These are phyloP conservation scores for Fabrea salina DNA, from an alignment of 169 alveolate genomes.

Conservation along the genomic window DNA sequence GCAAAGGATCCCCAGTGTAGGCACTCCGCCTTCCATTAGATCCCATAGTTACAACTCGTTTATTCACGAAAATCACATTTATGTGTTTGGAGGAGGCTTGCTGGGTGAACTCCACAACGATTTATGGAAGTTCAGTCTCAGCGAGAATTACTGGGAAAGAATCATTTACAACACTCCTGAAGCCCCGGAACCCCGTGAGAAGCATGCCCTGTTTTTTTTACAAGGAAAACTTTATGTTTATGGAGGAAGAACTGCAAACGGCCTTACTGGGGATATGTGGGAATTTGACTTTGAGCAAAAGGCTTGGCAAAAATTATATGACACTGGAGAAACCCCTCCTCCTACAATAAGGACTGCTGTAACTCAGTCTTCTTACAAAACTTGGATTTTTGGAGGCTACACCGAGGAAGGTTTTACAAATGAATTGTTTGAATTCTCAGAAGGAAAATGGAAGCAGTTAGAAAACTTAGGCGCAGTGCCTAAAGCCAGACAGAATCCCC, in stretches of 20 bases:
- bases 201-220: background rate
- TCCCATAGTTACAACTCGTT: no score
- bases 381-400: background rate
- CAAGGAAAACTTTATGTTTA: background rate
- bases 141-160: background rate
- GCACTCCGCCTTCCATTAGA: slow-evolving; percentile 12
- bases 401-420: background rate
- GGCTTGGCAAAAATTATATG: no score
- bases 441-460: background rate
- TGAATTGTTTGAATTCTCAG: background rate
- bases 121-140: background rate
- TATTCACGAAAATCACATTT: background rate
- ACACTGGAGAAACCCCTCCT: no score
- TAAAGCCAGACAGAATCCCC: background rate
- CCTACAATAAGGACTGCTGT: no score
- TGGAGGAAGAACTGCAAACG: background rate
- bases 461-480: background rate
- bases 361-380: no score
- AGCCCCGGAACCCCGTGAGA: background rate
- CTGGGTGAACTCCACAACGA: background rate
- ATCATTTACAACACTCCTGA: background rate
- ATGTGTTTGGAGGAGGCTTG: background rate
- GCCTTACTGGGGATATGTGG: background rate
- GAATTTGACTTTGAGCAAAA: slow-evolving; percentile 5
- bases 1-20: background rate